Conservation (phyloP, 495 filamentous ascomycete genomes). For the Pyrenopolyporus hunteri region DNA sequence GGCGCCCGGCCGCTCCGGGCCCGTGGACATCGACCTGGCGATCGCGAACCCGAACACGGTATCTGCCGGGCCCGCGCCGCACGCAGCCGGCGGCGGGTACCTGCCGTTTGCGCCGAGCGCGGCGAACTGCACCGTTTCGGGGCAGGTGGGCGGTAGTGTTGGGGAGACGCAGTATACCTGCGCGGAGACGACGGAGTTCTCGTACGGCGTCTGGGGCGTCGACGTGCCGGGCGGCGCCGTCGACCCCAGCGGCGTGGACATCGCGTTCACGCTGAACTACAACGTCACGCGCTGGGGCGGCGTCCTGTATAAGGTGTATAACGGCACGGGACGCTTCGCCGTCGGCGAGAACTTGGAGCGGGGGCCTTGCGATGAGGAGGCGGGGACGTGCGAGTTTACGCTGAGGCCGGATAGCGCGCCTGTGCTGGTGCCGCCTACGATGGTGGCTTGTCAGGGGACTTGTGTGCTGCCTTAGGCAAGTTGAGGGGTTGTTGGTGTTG, state of each 20-base stretch:
- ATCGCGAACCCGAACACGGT: constrained; percentile 28
- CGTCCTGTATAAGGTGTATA: constrained; percentile 18
- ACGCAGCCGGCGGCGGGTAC: constrained; percentile 27
- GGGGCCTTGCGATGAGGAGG: not conserved
- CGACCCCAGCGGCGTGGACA: not conserved
- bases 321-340: constrained; percentile 11
- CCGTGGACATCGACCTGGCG: not conserved
- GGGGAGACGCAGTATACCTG: not conserved
- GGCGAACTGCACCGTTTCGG: constrained; percentile 22
- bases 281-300: constrained; percentile 12
- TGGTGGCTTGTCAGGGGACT: constrained; percentile 23
- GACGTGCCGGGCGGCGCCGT: not conserved
- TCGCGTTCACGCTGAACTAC: constrained; percentile 15
- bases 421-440: constrained; percentile 2
- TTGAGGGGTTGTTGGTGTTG: not conserved
- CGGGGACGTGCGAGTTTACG: not conserved
- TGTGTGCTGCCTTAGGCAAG: not conserved
- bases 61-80: constrained; percentile 18
- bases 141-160: no score
- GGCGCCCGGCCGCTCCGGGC: not conserved
- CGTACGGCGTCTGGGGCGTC: constrained; percentile 15
- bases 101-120: constrained; percentile 18
- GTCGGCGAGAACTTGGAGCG: constrained; percentile 4
- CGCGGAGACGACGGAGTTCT: not conserved
- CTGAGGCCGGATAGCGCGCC: not conserved